Evolutionary conservation across 192 early-diverging fungal genomes (phyloP), one percentile per base, ranked within the genome.

Genomic region (Backusella morwellensis): DNA sequence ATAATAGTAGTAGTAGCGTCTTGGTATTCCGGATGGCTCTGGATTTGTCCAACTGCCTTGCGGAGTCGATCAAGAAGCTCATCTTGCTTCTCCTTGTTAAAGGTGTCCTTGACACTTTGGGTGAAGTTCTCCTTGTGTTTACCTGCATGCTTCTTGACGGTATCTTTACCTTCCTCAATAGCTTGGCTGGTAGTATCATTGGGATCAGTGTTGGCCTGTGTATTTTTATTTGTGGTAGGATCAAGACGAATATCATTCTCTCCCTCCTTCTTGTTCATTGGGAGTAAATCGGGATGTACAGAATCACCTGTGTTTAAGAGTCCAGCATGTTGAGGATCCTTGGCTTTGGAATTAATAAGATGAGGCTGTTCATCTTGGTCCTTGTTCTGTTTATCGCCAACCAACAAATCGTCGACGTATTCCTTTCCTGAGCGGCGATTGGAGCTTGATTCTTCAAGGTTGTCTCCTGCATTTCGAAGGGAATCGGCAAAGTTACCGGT

Each of bases 1-100:
- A 84, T 69, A 15, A 84, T 66, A 3, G 80, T 81, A 17, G 78
- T 75, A 36, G 84, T 80, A 14, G 85, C 75, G 3, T 70, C 32
- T 59, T 86, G 85, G 42, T 86, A 86, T 59, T 84, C 78, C 23
- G 83, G 74, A 1, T 86, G 69, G 8, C 74, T 71, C 52, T 86
- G 85, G 21, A 86, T 76, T 76, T 86, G 80, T 1, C 67, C 70
- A 15, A 86, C 1, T 15, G 78, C 70, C 0, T 19, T 26, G 42
- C 82, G 82, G 26, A 86, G 78, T 38, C 83, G 77, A 47, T 80
- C 73, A 26, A 84, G 72, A 4, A 86, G 36, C 7, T 29, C 78
- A 26, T 70, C 29, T 35, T 77, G 80, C 38, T 68, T 81, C 52
- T 86, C 85, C 15, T 44, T 21, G 6, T 76, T 75, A 56, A 86